These are phyloP conservation scores for Neonectria sp. DNA, from an alignment of 2,329 filamentous ascomycete genomes.

Conservation along the genomic window DNA sequence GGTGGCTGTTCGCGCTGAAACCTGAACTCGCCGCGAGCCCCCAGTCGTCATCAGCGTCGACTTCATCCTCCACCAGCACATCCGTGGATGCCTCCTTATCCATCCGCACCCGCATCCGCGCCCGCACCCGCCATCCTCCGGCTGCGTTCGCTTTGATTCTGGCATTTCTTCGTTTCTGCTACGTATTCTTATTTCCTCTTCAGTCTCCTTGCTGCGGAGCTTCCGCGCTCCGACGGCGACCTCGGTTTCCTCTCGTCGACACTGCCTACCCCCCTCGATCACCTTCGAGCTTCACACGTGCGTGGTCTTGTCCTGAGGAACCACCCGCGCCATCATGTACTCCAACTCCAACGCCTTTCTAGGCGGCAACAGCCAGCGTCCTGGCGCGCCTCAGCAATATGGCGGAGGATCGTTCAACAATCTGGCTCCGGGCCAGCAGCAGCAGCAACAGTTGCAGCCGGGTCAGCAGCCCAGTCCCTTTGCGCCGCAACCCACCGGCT, in stretches of 20 bases:
- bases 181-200: slow-evolving; percentile 14
- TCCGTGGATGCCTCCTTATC: slow-evolving; percentile 27
- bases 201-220: slow-evolving; percentile 41
- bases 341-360: slow-evolving; percentile 90
- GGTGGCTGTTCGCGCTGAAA: slow-evolving; percentile 3
- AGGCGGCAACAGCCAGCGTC: slow-evolving; percentile 82
- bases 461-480: slow-evolving; percentile 69
- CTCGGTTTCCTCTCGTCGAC: slow-evolving; percentile 12
- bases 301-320: slow-evolving; percentile 30
- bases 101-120: slow-evolving; percentile 15
- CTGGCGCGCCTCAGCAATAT: slow-evolving; percentile 69
- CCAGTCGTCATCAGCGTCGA: slow-evolving; percentile 20
- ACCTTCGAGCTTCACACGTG: slow-evolving; percentile 35
- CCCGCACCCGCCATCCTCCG: slow-evolving; percentile 4
- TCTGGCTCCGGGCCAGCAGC: slow-evolving; percentile 60
- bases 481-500: slow-evolving; percentile 73
- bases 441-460: slow-evolving; percentile 62
- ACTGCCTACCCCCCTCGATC: slow-evolving; percentile 24
- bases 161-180: slow-evolving; percentile 10
- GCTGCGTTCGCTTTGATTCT: slow-evolving; percentile 10
- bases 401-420: slow-evolving; percentile 62
- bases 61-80: slow-evolving; percentile 23
- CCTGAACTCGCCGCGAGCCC: slow-evolving; percentile 7
- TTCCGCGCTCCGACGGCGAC: slow-evolving; percentile 42
- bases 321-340: slow-evolving; percentile 75